Percentiles rank a stretch among this genome's conserved stretches.
phyloP scores from a whole-genome alignment of 1,139 yeast species.

The Lodderomyces metapsilosis region DNA sequence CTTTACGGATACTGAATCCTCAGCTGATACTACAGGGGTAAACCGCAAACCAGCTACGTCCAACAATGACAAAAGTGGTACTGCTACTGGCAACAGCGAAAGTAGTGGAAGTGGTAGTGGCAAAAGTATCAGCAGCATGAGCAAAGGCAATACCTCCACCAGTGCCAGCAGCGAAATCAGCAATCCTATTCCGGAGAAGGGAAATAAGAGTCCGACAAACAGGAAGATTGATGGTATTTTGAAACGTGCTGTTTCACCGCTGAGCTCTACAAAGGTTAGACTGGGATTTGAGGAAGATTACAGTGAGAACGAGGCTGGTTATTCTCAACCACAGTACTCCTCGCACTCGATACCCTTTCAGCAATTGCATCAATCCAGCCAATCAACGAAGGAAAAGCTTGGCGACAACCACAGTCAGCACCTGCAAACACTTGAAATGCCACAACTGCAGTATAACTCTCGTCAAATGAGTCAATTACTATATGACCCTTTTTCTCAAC shows the following conservation, averaged over 20 bases:
- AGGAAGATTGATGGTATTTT: constrained; percentile 7
- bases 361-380: background rate
- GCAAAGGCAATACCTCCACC: background rate
- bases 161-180: background rate
- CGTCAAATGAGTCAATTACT: background rate
- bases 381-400: background rate
- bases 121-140: background rate
- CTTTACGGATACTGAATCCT: background rate
- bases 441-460: background rate
- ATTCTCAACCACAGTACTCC: background rate
- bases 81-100: background rate
- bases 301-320: background rate
- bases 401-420: background rate
- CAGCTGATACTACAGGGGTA: background rate
- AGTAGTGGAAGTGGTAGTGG: background rate
- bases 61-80: background rate
- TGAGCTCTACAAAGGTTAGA: constrained; percentile 6
- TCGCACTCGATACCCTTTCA: background rate
- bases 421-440: background rate
- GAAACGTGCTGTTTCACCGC: constrained; percentile 9
- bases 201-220: background rate
- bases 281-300: constrained; percentile 7
- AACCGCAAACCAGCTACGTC: background rate
- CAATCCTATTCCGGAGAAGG: too few relatives aligned
- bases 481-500: background rate